phyloP scores from a whole-genome alignment of 2,329 filamentous ascomycete genomes.

The Chaetomium sp. region DNA sequence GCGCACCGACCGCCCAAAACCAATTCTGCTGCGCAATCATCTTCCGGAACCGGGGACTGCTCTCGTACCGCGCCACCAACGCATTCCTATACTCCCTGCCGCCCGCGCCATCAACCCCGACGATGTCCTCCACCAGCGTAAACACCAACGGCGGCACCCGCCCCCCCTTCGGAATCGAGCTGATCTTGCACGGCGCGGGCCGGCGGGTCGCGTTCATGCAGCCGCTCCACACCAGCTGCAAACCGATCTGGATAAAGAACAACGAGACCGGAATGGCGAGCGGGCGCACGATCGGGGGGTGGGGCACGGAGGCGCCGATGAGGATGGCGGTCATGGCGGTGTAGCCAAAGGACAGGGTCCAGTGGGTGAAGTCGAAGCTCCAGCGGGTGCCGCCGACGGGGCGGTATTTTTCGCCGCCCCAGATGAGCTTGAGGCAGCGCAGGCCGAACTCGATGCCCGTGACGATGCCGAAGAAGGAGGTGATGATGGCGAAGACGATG shows the following conservation, averaged over 20 bases:
- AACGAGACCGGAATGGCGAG: constrained; percentile 55
- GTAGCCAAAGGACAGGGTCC: constrained; percentile 51
- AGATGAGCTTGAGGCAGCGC: constrained; percentile 52
- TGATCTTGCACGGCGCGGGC: constrained; percentile 62
- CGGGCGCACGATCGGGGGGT: constrained; percentile 52
- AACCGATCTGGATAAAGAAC: constrained; percentile 52
- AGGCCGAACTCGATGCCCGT: constrained; percentile 57
- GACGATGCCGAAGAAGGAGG: constrained; percentile 58
- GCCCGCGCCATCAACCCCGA: constrained; percentile 66
- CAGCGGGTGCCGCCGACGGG: constrained; percentile 53
- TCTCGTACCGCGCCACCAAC: constrained; percentile 54
- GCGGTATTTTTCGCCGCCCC: constrained; percentile 52
- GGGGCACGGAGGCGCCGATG: constrained; percentile 53
- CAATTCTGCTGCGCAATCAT: constrained; percentile 58
- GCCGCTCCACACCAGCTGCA: constrained; percentile 46
- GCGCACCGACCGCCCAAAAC: constrained; percentile 57
- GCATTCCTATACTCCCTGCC: constrained; percentile 56
- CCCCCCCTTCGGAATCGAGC: constrained; percentile 62
- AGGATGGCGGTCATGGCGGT: constrained; percentile 53
- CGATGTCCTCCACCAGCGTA: constrained; percentile 67
- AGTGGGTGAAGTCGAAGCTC: constrained; percentile 54
- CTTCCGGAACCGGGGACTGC: constrained; percentile 55
- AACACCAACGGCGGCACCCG: constrained; percentile 62
- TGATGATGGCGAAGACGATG: constrained; percentile 55
- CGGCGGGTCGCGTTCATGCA: constrained; percentile 41